A percentile compares a stretch with the other conserved stretches of the same genome.
These are phyloP conservation scores for Ustanciosporium gigantosporum DNA, from an alignment of 1,284 basidiomycete genomes.

Conservation along the genomic window DNA sequence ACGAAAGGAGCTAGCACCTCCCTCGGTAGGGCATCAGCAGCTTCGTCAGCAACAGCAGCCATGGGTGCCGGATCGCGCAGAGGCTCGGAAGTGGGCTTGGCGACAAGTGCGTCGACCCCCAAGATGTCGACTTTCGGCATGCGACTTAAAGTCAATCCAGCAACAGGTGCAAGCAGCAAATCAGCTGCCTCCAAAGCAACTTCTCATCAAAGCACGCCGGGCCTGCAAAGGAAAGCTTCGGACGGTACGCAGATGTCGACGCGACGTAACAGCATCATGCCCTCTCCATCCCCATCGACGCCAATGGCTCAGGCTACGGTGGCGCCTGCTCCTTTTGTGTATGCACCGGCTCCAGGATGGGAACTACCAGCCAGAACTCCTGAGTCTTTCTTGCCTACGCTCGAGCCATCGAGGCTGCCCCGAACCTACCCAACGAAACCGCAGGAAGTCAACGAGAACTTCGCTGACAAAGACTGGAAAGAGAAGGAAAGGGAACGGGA, in stretches of 20 bases:
- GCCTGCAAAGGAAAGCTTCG: slow-evolving; percentile 27
- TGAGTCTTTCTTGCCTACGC: slow-evolving; percentile 40
- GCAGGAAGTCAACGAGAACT: slow-evolving; percentile 53
- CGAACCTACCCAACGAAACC: slow-evolving; percentile 51
- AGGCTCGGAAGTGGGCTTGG: slow-evolving; percentile 11
- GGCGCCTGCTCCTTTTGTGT: slow-evolving; percentile 9
- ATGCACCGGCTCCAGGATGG: slow-evolving; percentile 42
- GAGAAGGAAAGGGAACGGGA: slow-evolving; percentile 53
- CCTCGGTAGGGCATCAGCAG: slow-evolving; percentile 11
- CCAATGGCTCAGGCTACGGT: slow-evolving; percentile 8
- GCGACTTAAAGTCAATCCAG: slow-evolving; percentile 43
- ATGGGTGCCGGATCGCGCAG: slow-evolving; percentile 5
- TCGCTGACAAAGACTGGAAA: slow-evolving; percentile 55
- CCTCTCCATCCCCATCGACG: slow-evolving; percentile 31
- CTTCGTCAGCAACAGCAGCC: slow-evolving; percentile 1
- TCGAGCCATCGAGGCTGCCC: slow-evolving; percentile 31
- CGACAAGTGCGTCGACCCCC: slow-evolving; percentile 10
- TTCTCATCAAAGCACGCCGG: slow-evolving; percentile 13
- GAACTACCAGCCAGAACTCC: slow-evolving; percentile 46
- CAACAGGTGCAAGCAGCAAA: slow-evolving; percentile 1
- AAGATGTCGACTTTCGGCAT: slow-evolving; percentile 32
- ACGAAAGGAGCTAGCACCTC: background rate
- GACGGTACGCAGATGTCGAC: slow-evolving; percentile 20
- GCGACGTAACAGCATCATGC: slow-evolving; percentile 34
- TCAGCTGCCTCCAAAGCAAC: background rate